phyloP scores from a whole-genome alignment of 371 early-diverging fungal species.

The Mortierella sp. region DNA sequence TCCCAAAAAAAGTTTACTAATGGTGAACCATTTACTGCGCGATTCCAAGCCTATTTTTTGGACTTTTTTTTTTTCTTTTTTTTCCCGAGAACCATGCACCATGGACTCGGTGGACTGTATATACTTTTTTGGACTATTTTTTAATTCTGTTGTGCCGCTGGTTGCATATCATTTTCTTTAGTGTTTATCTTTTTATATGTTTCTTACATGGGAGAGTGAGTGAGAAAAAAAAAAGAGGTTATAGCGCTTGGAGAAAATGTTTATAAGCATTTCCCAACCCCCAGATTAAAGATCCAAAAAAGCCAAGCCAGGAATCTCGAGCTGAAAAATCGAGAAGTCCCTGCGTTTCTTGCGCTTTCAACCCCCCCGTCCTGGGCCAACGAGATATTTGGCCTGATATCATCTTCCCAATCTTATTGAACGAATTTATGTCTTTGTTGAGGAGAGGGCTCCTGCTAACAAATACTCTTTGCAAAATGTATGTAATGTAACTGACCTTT shows the following conservation, averaged over 20 bases:
- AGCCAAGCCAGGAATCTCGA: slow-evolving; percentile 51
- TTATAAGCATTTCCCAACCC: slow-evolving; percentile 22
- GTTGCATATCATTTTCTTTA: slow-evolving; percentile 7
- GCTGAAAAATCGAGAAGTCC: slow-evolving; percentile 41
- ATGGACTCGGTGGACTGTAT: slow-evolving; percentile 7
- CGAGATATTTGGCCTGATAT: slow-evolving; percentile 55
- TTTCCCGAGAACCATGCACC: not conserved
- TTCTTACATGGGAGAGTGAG: slow-evolving; percentile 11
- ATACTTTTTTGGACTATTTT: slow-evolving; percentile 4
- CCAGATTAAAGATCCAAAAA: slow-evolving; percentile 40
- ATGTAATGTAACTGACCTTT: slow-evolving; percentile 2
- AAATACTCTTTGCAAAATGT: slow-evolving; percentile 9
- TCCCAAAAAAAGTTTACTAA: slow-evolving; percentile 8
- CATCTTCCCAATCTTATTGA: slow-evolving; percentile 33
- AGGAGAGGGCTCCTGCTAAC: slow-evolving; percentile 57
- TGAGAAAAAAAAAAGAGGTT: slow-evolving; percentile 16
- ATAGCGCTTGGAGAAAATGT: not conserved
- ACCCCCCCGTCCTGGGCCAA: slow-evolving; percentile 49
- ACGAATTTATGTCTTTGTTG: slow-evolving; percentile 49
- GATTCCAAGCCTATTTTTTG: slow-evolving; percentile 28
- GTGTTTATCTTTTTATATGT: not conserved
- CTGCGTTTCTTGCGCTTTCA: slow-evolving; percentile 15
- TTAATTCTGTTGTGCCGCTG: slow-evolving; percentile 29
- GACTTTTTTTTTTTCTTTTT: slow-evolving; percentile 25
- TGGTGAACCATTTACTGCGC: no score